Base-by-base conservation (phyloP, 2,329 filamentous ascomycete species). In the Colletotrichum sp. region DNA sequence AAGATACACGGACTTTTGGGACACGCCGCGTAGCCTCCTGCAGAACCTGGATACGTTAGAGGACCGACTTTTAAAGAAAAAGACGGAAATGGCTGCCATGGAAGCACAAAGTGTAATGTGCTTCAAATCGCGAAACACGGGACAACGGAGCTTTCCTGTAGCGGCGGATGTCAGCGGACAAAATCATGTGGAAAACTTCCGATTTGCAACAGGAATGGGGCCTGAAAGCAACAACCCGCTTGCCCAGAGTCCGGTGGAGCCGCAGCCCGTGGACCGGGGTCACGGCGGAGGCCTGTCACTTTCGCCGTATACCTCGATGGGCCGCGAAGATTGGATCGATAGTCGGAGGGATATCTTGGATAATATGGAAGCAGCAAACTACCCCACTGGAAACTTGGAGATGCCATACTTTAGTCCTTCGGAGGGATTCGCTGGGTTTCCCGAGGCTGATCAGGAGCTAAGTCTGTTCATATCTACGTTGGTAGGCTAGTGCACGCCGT, bases 231-330 rank as follows among this genome's bases (percentile, higher is more conserved):
- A 43, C 36, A 16, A 39, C 0, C 13, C 36, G 0, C 36, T 43
- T 18, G 15, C 36, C 4, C 36, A 43, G 36, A 43, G 36, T 43
- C 16, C 36, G 36, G 36, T 43, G 16, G 36, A 18, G 36, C 36
- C 36, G 0, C 36, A 43, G 36, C 7, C 0, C 16, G 0, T 18
- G 5, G 16, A 43, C 36, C 36, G 0, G 16, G 16, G 16, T 0
- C 36, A 43, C 4, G 36, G 36, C 36, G 36, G 16, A 18, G 0
- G 36, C 36, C 36, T 18, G 15, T 43, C 36, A 7, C 36, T 43
- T 43, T 43, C 36, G 4, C 36, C 36, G 36, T 43, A 43, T 43
- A 43, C 36, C 16, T 18, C 36, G 16, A 43, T 18, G 16, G 16
- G 36, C 36, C 36, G 16, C 7, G 36, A 43, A 43, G 36, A 43